Percentiles rank a stretch among this genome's conserved stretches.
Evolutionary conservation across 495 filamentous ascomycete genomes (phyloP).

Genomic region (Chaetomium tenue): DNA sequence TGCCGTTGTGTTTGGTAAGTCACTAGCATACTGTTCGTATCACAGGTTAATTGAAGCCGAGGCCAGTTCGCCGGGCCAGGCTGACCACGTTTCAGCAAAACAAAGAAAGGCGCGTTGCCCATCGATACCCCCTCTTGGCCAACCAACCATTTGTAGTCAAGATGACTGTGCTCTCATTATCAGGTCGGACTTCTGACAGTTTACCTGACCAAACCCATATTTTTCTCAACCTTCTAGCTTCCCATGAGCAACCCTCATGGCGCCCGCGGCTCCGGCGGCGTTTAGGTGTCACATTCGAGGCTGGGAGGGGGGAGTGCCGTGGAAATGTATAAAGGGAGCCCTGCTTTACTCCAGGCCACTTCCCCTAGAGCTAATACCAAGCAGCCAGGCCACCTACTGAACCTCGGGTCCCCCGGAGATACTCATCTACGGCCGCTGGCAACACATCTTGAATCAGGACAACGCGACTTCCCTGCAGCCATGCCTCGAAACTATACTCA

Average conservation of each 20-base stretch:
- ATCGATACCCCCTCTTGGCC: neutral
- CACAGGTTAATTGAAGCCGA: neutral
- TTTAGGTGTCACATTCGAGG: neutral
- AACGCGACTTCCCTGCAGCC: no score
- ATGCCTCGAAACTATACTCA: no score
- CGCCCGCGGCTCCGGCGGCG: neutral
- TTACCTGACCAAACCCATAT: neutral
- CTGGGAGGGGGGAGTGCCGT: neutral
- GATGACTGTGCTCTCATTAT: neutral
- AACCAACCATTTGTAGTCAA: neutral
- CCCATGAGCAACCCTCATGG: neutral
- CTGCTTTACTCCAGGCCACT: no score
- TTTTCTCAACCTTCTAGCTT: neutral
- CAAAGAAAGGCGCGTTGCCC: neutral
- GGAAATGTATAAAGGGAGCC: neutral
- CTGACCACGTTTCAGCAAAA: neutral
- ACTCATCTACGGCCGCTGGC: no score
- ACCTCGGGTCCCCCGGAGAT: no score
- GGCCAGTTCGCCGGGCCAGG: no score
- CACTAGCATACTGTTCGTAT: neutral
- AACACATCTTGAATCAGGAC: no score
- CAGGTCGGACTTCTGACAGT: neutral
- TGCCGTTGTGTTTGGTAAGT: neutral
- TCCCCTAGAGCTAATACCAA: neutral
- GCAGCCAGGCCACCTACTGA: neutral